A percentile compares a stretch with the other conserved stretches of the same genome.
phyloP scores from a whole-genome alignment of 2,329 filamentous ascomycete genomes.

The Alternaria sp. region DNA sequence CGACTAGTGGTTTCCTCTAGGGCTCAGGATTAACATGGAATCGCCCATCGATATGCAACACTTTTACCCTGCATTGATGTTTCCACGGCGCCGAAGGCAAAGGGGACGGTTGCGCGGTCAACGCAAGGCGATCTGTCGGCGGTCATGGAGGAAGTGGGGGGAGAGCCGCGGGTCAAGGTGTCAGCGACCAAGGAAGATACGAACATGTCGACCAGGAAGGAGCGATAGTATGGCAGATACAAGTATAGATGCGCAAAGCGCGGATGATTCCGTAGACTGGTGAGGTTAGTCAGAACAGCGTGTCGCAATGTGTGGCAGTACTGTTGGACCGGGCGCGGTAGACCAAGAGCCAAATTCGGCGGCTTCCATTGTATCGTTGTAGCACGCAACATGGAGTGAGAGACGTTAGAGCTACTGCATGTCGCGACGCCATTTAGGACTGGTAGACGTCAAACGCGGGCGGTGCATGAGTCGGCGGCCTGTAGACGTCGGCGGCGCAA shows the following conservation, averaged over 20 bases:
- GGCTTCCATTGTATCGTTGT: background rate
- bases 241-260: background rate
- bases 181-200: background rate
- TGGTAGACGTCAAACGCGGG: conserved; percentile 16
- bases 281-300: background rate
- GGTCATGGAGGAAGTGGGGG: background rate
- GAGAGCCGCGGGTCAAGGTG: background rate
- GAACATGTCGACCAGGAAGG: background rate
- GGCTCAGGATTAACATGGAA: background rate
- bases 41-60: background rate
- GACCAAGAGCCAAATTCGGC: background rate
- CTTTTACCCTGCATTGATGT: background rate
- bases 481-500: conserved; percentile 6
- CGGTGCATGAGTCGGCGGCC: conserved; percentile 18
- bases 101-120: background rate
- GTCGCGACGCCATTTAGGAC: background rate
- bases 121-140: background rate
- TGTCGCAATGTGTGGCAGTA: background rate
- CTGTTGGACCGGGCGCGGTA: background rate
- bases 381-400: background rate
- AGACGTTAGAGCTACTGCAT: conserved; percentile 8
- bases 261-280: background rate
- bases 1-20: conserved; percentile 7
- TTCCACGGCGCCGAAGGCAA: background rate
- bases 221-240: background rate